Evolutionary conservation across 2,329 filamentous ascomycete genomes (phyloP).

Genomic region (Aspergillus ochraceoroseus): DNA sequence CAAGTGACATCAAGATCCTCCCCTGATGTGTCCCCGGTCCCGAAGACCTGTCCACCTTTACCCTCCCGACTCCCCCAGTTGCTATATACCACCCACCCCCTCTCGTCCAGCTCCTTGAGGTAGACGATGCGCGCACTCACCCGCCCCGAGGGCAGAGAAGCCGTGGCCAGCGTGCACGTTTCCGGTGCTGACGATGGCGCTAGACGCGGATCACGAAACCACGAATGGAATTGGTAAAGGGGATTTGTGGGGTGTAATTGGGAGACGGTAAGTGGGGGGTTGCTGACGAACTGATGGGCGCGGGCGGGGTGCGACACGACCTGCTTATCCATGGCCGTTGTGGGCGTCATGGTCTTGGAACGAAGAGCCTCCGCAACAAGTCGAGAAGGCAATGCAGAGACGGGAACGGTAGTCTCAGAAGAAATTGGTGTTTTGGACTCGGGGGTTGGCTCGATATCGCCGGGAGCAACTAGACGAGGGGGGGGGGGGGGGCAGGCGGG

Average conservation of each 20-base stretch:
- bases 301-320: conserved; percentile 38
- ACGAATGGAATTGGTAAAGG: conserved; percentile 77
- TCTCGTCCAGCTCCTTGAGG: conserved; percentile 82
- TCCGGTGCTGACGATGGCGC: conserved; percentile 69
- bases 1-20: conserved; percentile 3
- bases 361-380: conserved; percentile 23
- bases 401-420: conserved; percentile 16
- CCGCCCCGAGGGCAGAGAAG: conserved; percentile 72
- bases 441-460: conserved; percentile 34
- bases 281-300: conserved; percentile 43
- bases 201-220: conserved; percentile 72
- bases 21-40: too few species aligned
- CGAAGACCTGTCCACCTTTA: conserved; percentile 42
- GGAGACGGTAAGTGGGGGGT: conserved; percentile 41
- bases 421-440: conserved; percentile 15
- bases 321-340: conserved; percentile 31
- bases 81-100: conserved; percentile 85
- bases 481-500: too few species aligned
- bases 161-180: conserved; percentile 81
- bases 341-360: conserved; percentile 36
- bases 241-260: conserved; percentile 51
- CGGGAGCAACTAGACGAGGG: conserved; percentile 36
- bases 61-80: conserved; percentile 72
- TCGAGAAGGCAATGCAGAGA: conserved; percentile 13
- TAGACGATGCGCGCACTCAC: conserved; percentile 86